phyloP scores from a whole-genome alignment of 2,329 filamentous ascomycete species.

The Fusarium udum region DNA sequence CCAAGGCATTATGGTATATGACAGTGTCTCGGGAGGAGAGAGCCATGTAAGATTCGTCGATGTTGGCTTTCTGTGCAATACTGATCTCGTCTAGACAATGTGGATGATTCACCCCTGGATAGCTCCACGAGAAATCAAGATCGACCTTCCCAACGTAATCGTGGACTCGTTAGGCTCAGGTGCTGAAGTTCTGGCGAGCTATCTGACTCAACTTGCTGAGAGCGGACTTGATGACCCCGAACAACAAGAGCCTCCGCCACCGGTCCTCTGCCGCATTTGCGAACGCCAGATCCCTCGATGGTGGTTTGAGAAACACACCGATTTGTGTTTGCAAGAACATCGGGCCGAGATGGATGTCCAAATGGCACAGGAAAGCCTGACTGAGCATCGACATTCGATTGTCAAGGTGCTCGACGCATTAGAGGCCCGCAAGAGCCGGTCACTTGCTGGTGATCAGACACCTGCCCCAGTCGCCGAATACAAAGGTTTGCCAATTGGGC shows the following conservation, averaged over 20 bases:
- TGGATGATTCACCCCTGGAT: slow-evolving; percentile 98
- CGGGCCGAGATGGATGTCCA: slow-evolving; percentile 98
- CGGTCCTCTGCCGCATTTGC: slow-evolving; percentile 94
- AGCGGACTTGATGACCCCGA: slow-evolving; percentile 78
- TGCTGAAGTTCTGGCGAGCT: slow-evolving; percentile 92
- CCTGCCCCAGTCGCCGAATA: slow-evolving; percentile 76
- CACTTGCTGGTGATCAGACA: slow-evolving; percentile 64
- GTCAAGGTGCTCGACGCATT: slow-evolving; percentile 94
- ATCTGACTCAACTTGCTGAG: slow-evolving; percentile 89
- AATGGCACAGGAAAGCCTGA: slow-evolving; percentile 89
- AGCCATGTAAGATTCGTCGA: slow-evolving; percentile 78
- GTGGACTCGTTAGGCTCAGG: slow-evolving; percentile 95
- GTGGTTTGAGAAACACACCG: slow-evolving; percentile 99
- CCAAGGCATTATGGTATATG: slow-evolving; percentile 98
- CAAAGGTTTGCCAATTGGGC: slow-evolving; percentile 86
- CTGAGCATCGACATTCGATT: slow-evolving; percentile 92
- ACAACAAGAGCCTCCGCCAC: slow-evolving; percentile 83
- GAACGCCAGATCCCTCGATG: slow-evolving; percentile 96
- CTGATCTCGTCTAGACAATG: slow-evolving; percentile 77
- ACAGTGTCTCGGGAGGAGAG: slow-evolving; percentile 83
- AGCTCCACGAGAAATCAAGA: slow-evolving; percentile 89
- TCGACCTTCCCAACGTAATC: slow-evolving; percentile 87
- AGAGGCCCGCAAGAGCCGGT: slow-evolving; percentile 78
- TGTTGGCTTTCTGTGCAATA: slow-evolving; percentile 7
- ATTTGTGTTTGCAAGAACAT: slow-evolving; percentile 94